Conservation (phyloP, 805 yeast species). For the Ogataea haglerorum region DNA sequence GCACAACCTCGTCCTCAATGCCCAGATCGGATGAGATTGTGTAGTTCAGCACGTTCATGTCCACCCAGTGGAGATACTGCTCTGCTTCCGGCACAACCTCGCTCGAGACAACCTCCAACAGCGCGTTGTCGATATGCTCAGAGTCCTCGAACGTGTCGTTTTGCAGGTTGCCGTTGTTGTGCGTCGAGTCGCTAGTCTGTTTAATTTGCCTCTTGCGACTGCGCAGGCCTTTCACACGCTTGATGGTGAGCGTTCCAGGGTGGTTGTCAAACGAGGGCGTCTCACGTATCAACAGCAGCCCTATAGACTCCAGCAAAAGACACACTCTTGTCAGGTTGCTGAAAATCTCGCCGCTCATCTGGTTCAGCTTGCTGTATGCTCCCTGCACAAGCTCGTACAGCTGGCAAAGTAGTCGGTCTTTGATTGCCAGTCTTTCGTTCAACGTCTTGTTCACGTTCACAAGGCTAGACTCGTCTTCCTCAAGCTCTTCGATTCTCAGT, state of each 20-base stretch:
- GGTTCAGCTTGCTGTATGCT: slow-evolving; percentile 37
- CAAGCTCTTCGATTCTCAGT: slow-evolving; percentile 45
- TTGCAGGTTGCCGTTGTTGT: slow-evolving; percentile 16
- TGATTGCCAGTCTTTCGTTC: slow-evolving; percentile 20
- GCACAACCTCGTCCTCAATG: slow-evolving; percentile 20
- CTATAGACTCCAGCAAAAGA: slow-evolving; percentile 67
- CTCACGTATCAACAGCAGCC: slow-evolving; percentile 58
- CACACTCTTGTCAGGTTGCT: slow-evolving; percentile 48
- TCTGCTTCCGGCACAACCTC: slow-evolving; percentile 36
- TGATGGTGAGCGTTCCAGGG: slow-evolving; percentile 44
- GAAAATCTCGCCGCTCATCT: slow-evolving; percentile 37
- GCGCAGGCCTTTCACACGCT: slow-evolving; percentile 77
- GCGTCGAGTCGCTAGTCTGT: slow-evolving; percentile 15
- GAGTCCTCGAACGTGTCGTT: slow-evolving; percentile 30
- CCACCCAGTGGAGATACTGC: slow-evolving; percentile 47
- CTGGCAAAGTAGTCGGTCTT: slow-evolving; percentile 23
- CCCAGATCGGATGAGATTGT: slow-evolving; percentile 25
- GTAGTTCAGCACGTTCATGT: slow-evolving; percentile 31
- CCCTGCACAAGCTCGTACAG: slow-evolving; percentile 23
- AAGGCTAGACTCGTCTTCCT: slow-evolving; percentile 42
- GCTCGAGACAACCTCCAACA: slow-evolving; percentile 37
- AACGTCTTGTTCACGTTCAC: slow-evolving; percentile 42
- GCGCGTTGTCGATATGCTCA: slow-evolving; percentile 34
- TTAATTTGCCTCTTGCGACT: slow-evolving; percentile 37
- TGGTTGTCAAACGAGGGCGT: slow-evolving; percentile 27